Evolutionary conservation across 2,329 filamentous ascomycete genomes (phyloP), one percentile per base, ranked within the genome.

Genomic region (Magnaporthiopsis rhizophila): DNA sequence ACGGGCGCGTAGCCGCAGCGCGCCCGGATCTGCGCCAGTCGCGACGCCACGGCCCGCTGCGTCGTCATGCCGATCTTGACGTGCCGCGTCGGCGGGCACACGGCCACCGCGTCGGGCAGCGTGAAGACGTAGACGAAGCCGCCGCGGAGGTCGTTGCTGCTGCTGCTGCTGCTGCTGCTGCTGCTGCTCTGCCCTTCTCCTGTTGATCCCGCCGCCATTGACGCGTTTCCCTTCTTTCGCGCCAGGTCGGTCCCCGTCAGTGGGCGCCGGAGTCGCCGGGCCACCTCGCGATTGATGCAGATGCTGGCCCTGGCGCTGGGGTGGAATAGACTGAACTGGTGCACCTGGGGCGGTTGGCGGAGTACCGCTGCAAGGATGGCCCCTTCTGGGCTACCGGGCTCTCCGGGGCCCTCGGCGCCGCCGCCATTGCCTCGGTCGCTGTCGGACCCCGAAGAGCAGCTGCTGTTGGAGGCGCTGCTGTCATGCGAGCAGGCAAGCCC

Each of bases 31-130:
- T 34, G 28, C 28, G 24, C 56, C 24, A 59, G 59, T 9, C 62
- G 56, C 4, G 15, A 34, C 21, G 56, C 56, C 11, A 63, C 62
- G 7, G 62, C 21, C 18, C 36, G 15, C 58, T 36, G 26, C 3
- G 61, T 58, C 56, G 62, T 63, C 50, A 63, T 58, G 36, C 62
- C 62, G 56, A 63, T 59, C 62, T 63, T 63, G 62, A 63, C 62
- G 57, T 63, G 62, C 15, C 32, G 12, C 21, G 57, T 59, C 13
- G 62, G 57, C 50, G 62, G 56, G 57, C 62, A 45, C 18, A 50
- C 62, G 34, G 62, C 62, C 24, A 24, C 57, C 7, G 9, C 1
- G 11, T 8, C 8, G 9, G 62, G 62, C 15, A 58, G 60, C 21
- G 60, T 53, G 60, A 53, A 62, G 60, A 62, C 38, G 60, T 62